Evolutionary conservation across 805 yeast species (phyloP).

Genomic region (Starmera dryadoides): DNA sequence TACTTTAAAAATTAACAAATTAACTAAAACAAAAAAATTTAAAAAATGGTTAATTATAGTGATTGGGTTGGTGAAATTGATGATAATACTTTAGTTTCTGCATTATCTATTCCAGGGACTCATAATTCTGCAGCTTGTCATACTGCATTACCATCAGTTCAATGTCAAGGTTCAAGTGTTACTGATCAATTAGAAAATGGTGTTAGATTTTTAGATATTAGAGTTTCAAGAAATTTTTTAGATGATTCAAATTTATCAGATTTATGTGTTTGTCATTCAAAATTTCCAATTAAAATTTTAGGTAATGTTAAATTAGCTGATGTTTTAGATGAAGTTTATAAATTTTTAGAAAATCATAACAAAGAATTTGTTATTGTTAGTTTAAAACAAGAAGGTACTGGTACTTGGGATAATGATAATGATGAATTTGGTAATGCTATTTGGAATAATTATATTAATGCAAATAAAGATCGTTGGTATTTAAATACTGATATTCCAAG

Average conservation of each 20-base stretch:
- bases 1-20: no score
- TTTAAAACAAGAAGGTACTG: constrained; percentile 67
- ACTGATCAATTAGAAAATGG: constrained; percentile 62
- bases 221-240: constrained; percentile 53
- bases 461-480: constrained; percentile 51
- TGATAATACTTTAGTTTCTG: constrained; percentile 44
- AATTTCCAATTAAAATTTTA: constrained; percentile 62
- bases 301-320: constrained; percentile 45
- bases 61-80: constrained; percentile 48
- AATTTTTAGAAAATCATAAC: constrained; percentile 42
- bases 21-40: neutral
- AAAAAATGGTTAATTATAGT: constrained; percentile 16
- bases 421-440: constrained; percentile 61
- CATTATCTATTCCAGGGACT: constrained; percentile 74
- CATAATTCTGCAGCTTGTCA: constrained; percentile 75
- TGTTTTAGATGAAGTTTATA: constrained; percentile 51
- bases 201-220: constrained; percentile 65
- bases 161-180: constrained; percentile 61
- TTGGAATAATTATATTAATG: constrained; percentile 48
- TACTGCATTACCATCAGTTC: constrained; percentile 65
- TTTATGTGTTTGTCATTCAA: constrained; percentile 66
- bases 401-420: constrained; percentile 51
- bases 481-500: constrained; percentile 48
- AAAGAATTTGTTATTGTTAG: constrained; percentile 63
- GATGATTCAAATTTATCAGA: constrained; percentile 35